Evolutionary conservation across 2,329 filamentous ascomycete genomes (phyloP).

Genomic region (Fusarium pseudoanthophilum): DNA sequence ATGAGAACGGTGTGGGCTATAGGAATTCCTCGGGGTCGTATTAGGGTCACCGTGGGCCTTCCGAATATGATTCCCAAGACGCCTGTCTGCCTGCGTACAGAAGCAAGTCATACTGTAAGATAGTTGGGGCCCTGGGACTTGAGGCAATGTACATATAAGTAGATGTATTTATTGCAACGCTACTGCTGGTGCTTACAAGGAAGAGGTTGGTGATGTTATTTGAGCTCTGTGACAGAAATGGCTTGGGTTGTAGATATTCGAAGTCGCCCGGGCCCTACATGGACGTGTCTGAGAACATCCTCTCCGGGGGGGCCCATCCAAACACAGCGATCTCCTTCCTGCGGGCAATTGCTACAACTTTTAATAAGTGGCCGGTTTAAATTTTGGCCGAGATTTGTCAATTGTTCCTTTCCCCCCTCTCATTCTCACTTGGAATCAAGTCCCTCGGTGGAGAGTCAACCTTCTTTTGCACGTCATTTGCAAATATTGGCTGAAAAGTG

Average conservation of each 20-base stretch:
- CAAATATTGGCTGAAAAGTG: constrained; percentile 52
- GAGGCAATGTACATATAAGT: too few relatives aligned
- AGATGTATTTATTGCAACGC: too few relatives aligned
- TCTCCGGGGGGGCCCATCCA: neutral
- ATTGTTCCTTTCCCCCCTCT: neutral
- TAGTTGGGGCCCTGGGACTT: too few relatives aligned
- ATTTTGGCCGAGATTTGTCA: neutral
- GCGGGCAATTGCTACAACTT: neutral
- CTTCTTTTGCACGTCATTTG: constrained; percentile 33
- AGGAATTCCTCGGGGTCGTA: too few relatives aligned
- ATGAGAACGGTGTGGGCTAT: too few relatives aligned
- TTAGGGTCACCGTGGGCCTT: too few relatives aligned
- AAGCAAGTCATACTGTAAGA: too few relatives aligned
- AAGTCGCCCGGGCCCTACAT: neutral
- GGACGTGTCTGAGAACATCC: neutral
- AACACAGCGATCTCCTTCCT: neutral
- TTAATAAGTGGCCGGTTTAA: neutral
- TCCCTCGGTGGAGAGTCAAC: constrained; percentile 26
- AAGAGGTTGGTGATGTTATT: neutral
- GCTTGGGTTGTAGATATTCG: neutral
- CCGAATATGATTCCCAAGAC: too few relatives aligned
- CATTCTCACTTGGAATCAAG: too few relatives aligned
- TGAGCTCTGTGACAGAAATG: neutral
- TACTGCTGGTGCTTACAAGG: too few relatives aligned
- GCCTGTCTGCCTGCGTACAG: too few relatives aligned